phyloP scores from a whole-genome alignment of 2,329 filamentous ascomycete genomes.

The Colletotrichum sp. region DNA sequence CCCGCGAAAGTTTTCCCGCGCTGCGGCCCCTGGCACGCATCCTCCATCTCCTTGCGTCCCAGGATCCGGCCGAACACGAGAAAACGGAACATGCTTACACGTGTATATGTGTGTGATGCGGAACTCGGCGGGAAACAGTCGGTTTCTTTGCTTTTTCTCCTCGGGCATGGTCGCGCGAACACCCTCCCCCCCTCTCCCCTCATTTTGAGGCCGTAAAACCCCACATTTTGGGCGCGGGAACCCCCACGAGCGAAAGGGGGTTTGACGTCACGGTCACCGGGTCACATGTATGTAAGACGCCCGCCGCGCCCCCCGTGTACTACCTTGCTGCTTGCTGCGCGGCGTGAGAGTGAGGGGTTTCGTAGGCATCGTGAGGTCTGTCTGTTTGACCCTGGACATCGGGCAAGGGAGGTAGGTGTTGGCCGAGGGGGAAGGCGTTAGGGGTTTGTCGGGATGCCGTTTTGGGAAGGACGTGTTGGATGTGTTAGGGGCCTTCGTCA shows the following conservation, averaged over 20 bases:
- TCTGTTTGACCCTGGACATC: not conserved
- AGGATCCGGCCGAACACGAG: not conserved
- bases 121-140: not conserved
- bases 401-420: not conserved
- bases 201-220: not conserved
- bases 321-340: not conserved
- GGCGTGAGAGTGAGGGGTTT: not conserved
- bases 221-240: not conserved
- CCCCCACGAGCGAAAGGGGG: not conserved
- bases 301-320: not conserved
- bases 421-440: no score
- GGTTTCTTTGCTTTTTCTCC: not conserved
- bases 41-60: not conserved
- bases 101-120: not conserved
- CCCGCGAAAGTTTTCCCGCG: not conserved
- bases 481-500: accelerated
- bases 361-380: not conserved
- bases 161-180: not conserved
- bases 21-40: not conserved
- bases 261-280: not conserved
- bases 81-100: not conserved
- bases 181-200: not conserved
- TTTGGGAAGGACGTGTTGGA: not conserved
- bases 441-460: not conserved
- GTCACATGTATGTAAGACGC: not conserved